Conservation (phyloP, 768 basidiomycete genomes). For the Trametes cubensis region DNA sequence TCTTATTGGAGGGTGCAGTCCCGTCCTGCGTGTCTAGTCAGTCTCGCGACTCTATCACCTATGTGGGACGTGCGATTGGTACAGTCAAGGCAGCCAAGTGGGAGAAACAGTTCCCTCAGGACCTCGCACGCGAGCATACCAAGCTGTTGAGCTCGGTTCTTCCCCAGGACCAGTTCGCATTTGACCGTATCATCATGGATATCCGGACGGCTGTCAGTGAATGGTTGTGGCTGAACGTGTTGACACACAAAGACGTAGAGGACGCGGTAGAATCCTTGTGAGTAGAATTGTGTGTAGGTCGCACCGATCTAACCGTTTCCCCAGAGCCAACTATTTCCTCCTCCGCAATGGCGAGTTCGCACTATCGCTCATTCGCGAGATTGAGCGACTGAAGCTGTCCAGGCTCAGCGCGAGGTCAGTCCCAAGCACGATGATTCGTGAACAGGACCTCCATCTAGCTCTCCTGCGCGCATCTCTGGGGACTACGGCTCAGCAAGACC, state of each 20-base stretch:
- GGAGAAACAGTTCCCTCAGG: conserved; percentile 75
- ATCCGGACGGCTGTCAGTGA: conserved; percentile 85
- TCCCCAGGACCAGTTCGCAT: conserved; percentile 74
- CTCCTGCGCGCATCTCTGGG: conserved; percentile 87
- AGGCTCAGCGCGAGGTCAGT: conserved; percentile 71
- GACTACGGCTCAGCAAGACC: conserved; percentile 85
- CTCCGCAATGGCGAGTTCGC: conserved; percentile 88
- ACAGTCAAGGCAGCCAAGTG: conserved; percentile 80
- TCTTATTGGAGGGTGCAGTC: conserved; percentile 64
- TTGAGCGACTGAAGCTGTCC: conserved; percentile 80
- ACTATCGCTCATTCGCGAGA: conserved; percentile 80
- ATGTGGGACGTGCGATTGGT: conserved; percentile 85
- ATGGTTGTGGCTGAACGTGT: conserved; percentile 91
- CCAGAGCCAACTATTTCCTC: conserved; percentile 85
- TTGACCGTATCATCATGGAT: conserved; percentile 72
- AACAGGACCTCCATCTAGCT: conserved; percentile 87
- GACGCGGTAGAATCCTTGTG: conserved; percentile 86
- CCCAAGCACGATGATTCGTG: conserved; percentile 76
- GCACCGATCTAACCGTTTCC: conserved; percentile 18
- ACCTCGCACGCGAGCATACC: conserved; percentile 66
- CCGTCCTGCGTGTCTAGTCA: conserved; percentile 75
- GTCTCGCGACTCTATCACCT: conserved; percentile 79
- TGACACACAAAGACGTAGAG: conserved; percentile 81
- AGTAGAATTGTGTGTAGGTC: conserved; percentile 33
- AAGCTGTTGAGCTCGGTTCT: conserved; percentile 64